phyloP scores from a whole-genome alignment of 75 land plant genomes.

The Cunninghamia lanceolata region DNA sequence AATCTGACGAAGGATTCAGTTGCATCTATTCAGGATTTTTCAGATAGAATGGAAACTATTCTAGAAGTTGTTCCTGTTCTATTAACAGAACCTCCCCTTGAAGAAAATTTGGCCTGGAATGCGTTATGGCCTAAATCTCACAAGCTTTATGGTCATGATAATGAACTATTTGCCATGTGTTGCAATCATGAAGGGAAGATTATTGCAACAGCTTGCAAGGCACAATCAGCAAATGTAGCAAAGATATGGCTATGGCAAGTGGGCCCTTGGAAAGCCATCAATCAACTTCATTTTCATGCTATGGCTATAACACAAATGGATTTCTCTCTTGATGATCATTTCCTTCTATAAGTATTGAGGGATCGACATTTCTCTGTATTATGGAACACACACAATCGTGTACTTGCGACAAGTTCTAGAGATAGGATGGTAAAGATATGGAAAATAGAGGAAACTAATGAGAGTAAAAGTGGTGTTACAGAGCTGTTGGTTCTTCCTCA shows the following conservation, averaged over 20 bases:
- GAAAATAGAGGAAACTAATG: constrained; percentile 32
- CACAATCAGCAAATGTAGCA: constrained; percentile 84
- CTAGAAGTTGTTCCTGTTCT: too few species aligned
- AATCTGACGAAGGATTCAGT: too few species aligned
- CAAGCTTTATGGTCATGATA: too few species aligned
- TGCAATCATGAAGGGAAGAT: too few species aligned
- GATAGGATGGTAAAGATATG: constrained; percentile 91
- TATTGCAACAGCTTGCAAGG: too few species aligned
- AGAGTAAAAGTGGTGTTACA: constrained; percentile 42
- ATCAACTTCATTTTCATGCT: constrained; percentile 74
- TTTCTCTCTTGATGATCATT: constrained; percentile 73
- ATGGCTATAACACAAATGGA: constrained; percentile 91
- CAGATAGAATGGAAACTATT: too few species aligned
- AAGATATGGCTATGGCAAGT: constrained; percentile 97
- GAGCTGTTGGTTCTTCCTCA: constrained; percentile 41
- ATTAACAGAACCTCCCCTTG: too few species aligned
- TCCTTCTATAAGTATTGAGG: constrained; percentile 85
- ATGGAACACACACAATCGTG: constrained; percentile 73
- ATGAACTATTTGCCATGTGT: too few species aligned
- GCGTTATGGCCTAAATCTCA: too few species aligned
- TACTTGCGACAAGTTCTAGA: constrained; percentile 94
- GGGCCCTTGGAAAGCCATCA: constrained; percentile 77
- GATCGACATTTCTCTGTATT: constrained; percentile 91
- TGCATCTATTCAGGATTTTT: too few species aligned
- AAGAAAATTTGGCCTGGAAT: too few species aligned